A percentile compares a stretch with the other conserved stretches of the same genome.
Conservation (phyloP, 2,329 filamentous ascomycete species). For the Claviceps sorghi region DNA sequence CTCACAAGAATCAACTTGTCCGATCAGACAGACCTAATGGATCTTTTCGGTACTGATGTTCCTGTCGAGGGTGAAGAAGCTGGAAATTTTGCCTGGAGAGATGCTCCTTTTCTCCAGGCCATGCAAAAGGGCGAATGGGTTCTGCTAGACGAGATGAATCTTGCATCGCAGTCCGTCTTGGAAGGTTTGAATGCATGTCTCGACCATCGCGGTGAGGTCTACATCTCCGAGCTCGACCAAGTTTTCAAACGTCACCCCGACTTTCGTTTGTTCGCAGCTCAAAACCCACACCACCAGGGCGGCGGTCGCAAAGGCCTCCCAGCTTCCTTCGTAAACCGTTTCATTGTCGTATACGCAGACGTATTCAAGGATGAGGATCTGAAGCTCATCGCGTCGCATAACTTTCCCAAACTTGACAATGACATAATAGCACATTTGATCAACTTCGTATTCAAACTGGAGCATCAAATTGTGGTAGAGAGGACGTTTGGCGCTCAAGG, state of each 20-base stretch:
- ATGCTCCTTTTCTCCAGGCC: slow-evolving; percentile 85
- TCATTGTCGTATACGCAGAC: slow-evolving; percentile 95
- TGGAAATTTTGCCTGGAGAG: slow-evolving; percentile 86
- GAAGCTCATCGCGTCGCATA: slow-evolving; percentile 62
- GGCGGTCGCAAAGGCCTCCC: slow-evolving; percentile 90
- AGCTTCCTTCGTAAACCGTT: slow-evolving; percentile 92
- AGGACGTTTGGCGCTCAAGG: slow-evolving; percentile 46
- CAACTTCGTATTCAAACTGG: slow-evolving; percentile 65
- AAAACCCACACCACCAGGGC: slow-evolving; percentile 95
- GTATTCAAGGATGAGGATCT: slow-evolving; percentile 72
- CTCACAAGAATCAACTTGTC: slow-evolving; percentile 93
- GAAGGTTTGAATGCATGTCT: slow-evolving; percentile 94
- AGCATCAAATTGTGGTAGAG: slow-evolving; percentile 50
- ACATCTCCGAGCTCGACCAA: slow-evolving; percentile 87
- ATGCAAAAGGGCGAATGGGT: slow-evolving; percentile 98
- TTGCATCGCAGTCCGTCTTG: slow-evolving; percentile 90
- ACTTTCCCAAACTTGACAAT: slow-evolving; percentile 50
- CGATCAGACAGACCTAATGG: slow-evolving; percentile 94
- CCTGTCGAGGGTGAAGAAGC: slow-evolving; percentile 85
- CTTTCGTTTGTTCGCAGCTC: slow-evolving; percentile 91
- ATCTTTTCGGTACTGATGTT: slow-evolving; percentile 91
- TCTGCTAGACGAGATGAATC: slow-evolving; percentile 93
- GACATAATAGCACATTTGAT: slow-evolving; percentile 55
- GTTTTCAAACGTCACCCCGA: slow-evolving; percentile 79
- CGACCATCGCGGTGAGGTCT: slow-evolving; percentile 90